Evolutionary conservation across 2,329 filamentous ascomycete species (phyloP), one percentile per base, ranked within the genome.

Genomic region (Ophiostoma novo-ulmi): DNA sequence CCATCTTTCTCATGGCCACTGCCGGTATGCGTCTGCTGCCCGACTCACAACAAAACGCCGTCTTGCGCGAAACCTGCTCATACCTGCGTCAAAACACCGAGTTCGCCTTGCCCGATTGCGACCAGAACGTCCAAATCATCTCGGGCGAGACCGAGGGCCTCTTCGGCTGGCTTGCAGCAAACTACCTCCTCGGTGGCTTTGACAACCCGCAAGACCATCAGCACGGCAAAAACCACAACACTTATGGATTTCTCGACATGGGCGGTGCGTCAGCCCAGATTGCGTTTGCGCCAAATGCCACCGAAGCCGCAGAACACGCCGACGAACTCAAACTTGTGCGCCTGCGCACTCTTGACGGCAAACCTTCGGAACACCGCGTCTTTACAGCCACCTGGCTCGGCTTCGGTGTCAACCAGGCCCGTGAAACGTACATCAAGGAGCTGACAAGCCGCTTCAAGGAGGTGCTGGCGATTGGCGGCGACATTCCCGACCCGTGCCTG

Each of bases 201-300:
- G 91, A 98, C 78, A 83, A 86, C 22, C 89, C 92, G 0, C 82
- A 89, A 68, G 81, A 88, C 17, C 92, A 97, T 76, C 82, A 87
- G 69, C 93, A 97, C 78, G 93, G 93, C 69, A 93, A 97, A 74
- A 88, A 87, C 36, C 95, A 98, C 78, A 91, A 94, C 77, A 99
- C 95, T 0, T 99, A 98, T 79, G 95, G 95, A 0, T 99, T 99
- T 77, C 82, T 99, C 72, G 95, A 99, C 78, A 99, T 99, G 96
- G 95, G 95, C 68, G 95, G 95, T 69, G 95, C 95, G 36, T 98
- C 94, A 0, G 94, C 95, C 20, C 95, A 99, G 80, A 98, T 99
- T 77, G 95, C 96, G 0, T 99, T 99, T 79, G 94, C 94, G 1
- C 95, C 95, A 1, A 99, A 99, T 79, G 82, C 86, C 4, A 98